Base-by-base conservation (phyloP, 2,329 filamentous ascomycete genomes). In the Cadophora malorum region DNA sequence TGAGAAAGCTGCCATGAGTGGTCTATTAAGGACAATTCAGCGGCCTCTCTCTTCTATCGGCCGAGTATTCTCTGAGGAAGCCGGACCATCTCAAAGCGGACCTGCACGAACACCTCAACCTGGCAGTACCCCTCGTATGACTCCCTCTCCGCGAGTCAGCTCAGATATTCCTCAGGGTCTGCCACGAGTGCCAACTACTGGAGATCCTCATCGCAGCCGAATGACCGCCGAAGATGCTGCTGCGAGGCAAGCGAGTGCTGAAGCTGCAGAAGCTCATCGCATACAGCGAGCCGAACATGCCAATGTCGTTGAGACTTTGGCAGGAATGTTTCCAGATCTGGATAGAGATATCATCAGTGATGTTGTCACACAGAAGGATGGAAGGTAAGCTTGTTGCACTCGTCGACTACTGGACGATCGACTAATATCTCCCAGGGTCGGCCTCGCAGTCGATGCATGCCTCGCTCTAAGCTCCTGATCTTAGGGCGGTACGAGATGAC, bases 271-370 rank as follows among this genome's bases (percentile, higher is more conserved):
- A 78, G 95, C 95, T 8, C 88, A 94, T 72, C 85, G 91, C 19
- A 88, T 98, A 69, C 90, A 96, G 73, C 85, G 89, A 45, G 90
- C 91, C 65, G 96, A 99, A 83, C 94, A 98, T 79, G 85, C 88
- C 64, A 95, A 94, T 74, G 90, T 99, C 8, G 95, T 98, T 2
- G 96, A 98, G 80, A 98, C 96, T 45, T 82, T 99, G 67, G 90
- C 93, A 59, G 91, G 93, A 74, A 99, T 99, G 96, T 99, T 99
- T 79, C 96, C 96, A 0, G 94, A 96, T 77, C 83, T 99, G 62
- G 96, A 99, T 79, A 88, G 89, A 75, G 96, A 99, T 60, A 87
- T 99, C 47, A 98, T 99, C 77, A 94, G 94, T 75, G 96, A 99
- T 81, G 96, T 99, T 50, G 96, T 99, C 31, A 90, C 95, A 78